Base-by-base conservation (phyloP, 2,329 filamentous ascomycete genomes). In the Neopestalotiopsis sp. region DNA sequence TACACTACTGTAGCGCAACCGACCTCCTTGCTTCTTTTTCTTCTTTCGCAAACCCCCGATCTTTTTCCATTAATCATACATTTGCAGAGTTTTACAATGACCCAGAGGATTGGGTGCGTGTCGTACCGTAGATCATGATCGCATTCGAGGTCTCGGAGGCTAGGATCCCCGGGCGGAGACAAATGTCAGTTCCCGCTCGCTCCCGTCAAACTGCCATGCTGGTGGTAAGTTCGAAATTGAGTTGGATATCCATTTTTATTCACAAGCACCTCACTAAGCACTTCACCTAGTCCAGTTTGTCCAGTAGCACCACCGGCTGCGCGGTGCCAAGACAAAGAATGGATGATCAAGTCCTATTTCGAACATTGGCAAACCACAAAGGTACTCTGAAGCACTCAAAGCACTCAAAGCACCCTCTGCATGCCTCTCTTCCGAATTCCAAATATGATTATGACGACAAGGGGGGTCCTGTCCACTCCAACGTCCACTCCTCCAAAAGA, bases 181-280 rank as follows among this genome's bases (percentile, higher is more conserved):
- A 52, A 52, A n/a, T 52, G 45, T 52, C 45, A 52, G 45, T 52
- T 52, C 45, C 45, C 45, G 45, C 45, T 52, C 45, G n/a, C 45
- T 52, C 45, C 45, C 45, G 17, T 52, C 34, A 38, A 20, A 20
- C 45, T 52, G 17, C 45, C 45, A 20, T 38, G 34, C 6, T 38
- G 5, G 34, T 38, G 34, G 34, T 38, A 38, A 38, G 10, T 38
- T 38, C 34, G 10, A 38, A 38, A 38, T 38, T 38, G 34, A 38
- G 34, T 38, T 38, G 6, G 6, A 38, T 38, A 38, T 38, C 34
- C 34, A 38, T 38, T 38, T 38, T 38, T 38, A 38, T 38, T 38
- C 34, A 7, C 6, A 38, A 38, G 34, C 34, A 38, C 34, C 34
- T 38, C 34, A 38, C 45, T 52, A 49, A 49, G 13, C 14, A 49